Percentiles rank a stretch among this genome's conserved stretches.
phyloP scores from a whole-genome alignment of 2,329 filamentous ascomycete species.

The Fusarium fujikuroi region DNA sequence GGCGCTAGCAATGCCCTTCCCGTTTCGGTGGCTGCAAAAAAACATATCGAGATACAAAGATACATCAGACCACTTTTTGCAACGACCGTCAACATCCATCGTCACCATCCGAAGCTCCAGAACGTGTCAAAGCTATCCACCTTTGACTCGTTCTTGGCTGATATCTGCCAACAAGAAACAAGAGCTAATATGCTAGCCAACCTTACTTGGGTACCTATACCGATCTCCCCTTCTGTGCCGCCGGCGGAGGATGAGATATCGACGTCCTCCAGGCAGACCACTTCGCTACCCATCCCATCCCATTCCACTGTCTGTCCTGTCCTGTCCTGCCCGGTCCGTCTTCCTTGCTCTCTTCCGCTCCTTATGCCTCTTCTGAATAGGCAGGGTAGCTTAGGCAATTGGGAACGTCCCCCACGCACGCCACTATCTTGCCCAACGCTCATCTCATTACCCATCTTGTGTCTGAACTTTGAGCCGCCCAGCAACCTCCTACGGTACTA shows the following conservation, averaged over 20 bases:
- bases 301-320: not conserved
- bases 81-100: conserved; percentile 2
- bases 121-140: conserved; percentile 23
- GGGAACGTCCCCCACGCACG: conserved; percentile 38
- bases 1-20: conserved; percentile 14
- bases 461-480: conserved; percentile 30
- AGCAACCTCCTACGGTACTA: not conserved
- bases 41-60: conserved; percentile 21
- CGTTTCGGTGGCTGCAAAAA: conserved; percentile 14
- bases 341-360: conserved; percentile 28
- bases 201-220: conserved; percentile 3
- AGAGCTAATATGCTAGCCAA: conserved; percentile 4
- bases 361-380: conserved; percentile 24
- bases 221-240: conserved; percentile 3
- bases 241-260: conserved; percentile 3
- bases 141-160: conserved; percentile 16
- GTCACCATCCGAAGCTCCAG: conserved; percentile 18
- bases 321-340: conserved; percentile 26
- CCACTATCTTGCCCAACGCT: conserved; percentile 40
- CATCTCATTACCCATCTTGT: conserved; percentile 21
- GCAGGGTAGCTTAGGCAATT: not conserved
- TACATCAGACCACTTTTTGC: conserved; percentile 29
- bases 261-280: conserved; percentile 28
- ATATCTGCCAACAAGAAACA: conserved; percentile 17
- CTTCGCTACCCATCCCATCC: conserved; percentile 24